Conservation (phyloP, 768 basidiomycete species). For the Boletus bicolor region DNA sequence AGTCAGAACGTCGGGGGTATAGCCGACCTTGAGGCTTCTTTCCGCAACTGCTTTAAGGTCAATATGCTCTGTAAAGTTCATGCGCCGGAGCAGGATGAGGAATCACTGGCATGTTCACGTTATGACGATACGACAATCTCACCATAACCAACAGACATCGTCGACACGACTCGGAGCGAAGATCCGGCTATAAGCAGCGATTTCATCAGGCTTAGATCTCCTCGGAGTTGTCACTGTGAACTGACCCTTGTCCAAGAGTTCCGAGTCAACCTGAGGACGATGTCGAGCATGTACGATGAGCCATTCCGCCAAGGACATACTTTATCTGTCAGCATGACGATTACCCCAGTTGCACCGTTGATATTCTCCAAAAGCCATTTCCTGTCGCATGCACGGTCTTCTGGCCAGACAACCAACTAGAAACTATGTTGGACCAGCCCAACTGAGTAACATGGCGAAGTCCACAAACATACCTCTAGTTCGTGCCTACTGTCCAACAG, state of each 20-base stretch:
- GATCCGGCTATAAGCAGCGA: conserved; percentile 59
- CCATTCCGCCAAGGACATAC: conserved; percentile 35
- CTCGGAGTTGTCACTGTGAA: neutral
- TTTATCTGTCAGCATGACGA: conserved; percentile 70
- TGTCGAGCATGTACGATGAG: neutral
- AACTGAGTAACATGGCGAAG: neutral
- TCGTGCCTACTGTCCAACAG: conserved; percentile 47
- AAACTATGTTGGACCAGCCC: neutral
- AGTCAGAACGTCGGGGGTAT: conserved; percentile 91
- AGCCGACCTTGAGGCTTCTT: conserved; percentile 72
- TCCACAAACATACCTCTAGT: conserved; percentile 45
- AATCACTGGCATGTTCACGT: neutral
- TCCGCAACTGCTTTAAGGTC: conserved; percentile 56
- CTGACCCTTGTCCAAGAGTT: conserved; percentile 46
- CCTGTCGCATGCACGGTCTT: conserved; percentile 55
- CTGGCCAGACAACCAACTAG: conserved; percentile 48
- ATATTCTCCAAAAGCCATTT: conserved; percentile 75
- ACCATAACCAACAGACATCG: conserved; percentile 92
- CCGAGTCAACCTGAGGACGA: conserved; percentile 58
- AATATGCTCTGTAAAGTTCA: conserved; percentile 67
- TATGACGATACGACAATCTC: conserved; percentile 13
- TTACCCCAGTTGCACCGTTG: conserved; percentile 57
- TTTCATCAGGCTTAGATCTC: neutral
- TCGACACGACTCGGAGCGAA: conserved; percentile 77
- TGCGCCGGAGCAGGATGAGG: neutral